phyloP scores from a whole-genome alignment of 805 yeast genomes.

The Wickerhamiella galacta region DNA sequence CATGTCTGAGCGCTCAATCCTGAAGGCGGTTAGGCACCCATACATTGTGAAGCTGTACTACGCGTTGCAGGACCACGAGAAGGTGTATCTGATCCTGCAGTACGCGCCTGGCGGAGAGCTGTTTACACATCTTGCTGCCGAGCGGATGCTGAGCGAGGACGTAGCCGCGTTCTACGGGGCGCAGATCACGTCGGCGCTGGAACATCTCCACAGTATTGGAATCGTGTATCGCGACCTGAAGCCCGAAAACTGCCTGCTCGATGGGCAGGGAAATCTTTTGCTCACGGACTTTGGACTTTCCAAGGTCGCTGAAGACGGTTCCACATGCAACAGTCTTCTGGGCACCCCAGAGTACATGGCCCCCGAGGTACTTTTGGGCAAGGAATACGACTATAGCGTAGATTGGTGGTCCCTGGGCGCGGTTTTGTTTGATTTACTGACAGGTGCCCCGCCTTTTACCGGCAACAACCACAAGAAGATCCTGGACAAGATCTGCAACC shows the following conservation, averaged over 20 bases:
- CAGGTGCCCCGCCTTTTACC: constrained; percentile 79
- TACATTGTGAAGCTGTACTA: constrained; percentile 68
- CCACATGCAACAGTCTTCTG: constrained; percentile 38
- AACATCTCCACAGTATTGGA: constrained; percentile 63
- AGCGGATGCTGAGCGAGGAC: constrained; percentile 36
- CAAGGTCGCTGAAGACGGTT: constrained; percentile 27
- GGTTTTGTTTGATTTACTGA: constrained; percentile 57
- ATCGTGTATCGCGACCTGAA: constrained; percentile 76
- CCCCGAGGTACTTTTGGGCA: constrained; percentile 70
- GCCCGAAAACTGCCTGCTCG: constrained; percentile 76
- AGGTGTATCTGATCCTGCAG: constrained; percentile 59
- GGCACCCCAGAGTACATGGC: constrained; percentile 84
- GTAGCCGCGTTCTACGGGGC: constrained; percentile 65
- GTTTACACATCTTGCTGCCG: constrained; percentile 41
- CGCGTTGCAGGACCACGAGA: constrained; percentile 67
- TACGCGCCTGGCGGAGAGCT: constrained; percentile 84
- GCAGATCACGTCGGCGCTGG: constrained; percentile 60
- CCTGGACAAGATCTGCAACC: constrained; percentile 51
- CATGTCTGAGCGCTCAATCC: constrained; percentile 58
- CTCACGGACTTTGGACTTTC: constrained; percentile 73
- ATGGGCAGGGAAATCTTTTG: constrained; percentile 61
- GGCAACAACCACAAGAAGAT: constrained; percentile 66
- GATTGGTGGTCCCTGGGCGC: constrained; percentile 93
- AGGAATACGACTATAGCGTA: constrained; percentile 58
- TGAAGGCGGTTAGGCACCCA: constrained; percentile 58